Base-by-base conservation (phyloP, 2,329 filamentous ascomycete genomes). In the Fusarium devonianum region DNA sequence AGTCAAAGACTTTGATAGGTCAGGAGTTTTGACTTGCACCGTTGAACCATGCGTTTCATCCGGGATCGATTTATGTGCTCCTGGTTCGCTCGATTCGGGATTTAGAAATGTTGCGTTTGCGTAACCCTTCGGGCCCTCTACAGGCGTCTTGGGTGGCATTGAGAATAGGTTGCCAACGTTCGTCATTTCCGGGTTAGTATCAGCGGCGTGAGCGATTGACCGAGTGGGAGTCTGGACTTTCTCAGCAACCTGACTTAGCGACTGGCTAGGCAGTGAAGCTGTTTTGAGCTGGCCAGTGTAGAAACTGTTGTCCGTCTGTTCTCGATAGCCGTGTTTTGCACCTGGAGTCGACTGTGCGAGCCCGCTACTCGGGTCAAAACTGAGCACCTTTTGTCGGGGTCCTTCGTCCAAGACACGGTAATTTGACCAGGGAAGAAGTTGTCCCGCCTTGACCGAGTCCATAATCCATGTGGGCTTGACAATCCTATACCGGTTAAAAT, bases 401-500 rank as follows among this genome's bases (percentile, higher is more conserved):
- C 91, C 92, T 69, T 96, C 90, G 58, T 94, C 89, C 4, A 97
- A 76, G 1, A 97, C 85, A 21, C 90, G 84, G 67, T 94, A 99
- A 10, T 85, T 78, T 52, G 88, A 80, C 94, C 95, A 99, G 0
- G 93, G 88, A 19, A 97, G 76, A 33, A 97, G 73, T 64, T 83
- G 88, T 5, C 91, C 91, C 6, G 90, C 89, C 48, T 84, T 79
- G 34, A 97, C 84, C 53, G 92, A 97, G 62, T 99, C 93, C 11
- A 91, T 87, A 3, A 99, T 83, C 94, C 94, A 99, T 14, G 90
- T 86, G 1, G 94, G 94, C 71, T 94, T 96, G 39, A 97, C 94
- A 26, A 99, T 90, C 34, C 93, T 85, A 71, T 97, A 97, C 58
- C 84, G 85, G 43, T 79, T 82, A 67, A 96, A 97, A 58, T 99